phyloP scores from a whole-genome alignment of 345 rosid species.

The Brassica nigra region DNA sequence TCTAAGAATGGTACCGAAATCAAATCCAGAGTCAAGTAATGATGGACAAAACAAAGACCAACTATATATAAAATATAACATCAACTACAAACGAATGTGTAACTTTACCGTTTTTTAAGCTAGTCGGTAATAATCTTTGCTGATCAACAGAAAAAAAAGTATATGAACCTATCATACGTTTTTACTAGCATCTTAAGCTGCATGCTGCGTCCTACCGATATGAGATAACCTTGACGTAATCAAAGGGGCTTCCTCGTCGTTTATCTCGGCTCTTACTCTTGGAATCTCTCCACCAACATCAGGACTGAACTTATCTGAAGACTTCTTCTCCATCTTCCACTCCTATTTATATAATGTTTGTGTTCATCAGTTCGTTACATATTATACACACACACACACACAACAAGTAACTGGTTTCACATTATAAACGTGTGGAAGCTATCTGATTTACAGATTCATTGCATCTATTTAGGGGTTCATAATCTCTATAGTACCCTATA shows the following conservation, averaged over 20 bases:
- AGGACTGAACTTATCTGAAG: constrained; percentile 72
- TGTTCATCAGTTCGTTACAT: not conserved
- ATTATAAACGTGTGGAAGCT: no score
- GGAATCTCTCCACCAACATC: constrained; percentile 43
- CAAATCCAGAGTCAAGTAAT: no score
- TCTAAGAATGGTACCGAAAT: no score
- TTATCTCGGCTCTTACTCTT: constrained; percentile 47
- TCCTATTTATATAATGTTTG: constrained; percentile 49
- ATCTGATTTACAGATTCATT: no score
- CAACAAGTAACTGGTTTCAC: not conserved
- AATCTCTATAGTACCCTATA: no score
- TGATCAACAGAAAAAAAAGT: no score
- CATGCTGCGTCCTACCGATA: constrained; percentile 68
- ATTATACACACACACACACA: not conserved
- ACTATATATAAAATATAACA: no score
- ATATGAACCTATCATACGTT: not conserved
- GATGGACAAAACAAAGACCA: no score
- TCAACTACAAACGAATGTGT: no score
- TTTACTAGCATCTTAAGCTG: constrained; percentile 1
- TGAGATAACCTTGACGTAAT: constrained; percentile 72
- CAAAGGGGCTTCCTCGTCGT: constrained; percentile 84
- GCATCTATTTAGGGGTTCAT: no score
- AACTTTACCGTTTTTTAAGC: no score
- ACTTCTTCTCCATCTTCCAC: constrained; percentile 95
- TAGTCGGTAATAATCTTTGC: no score